Evolutionary conservation across 2,329 filamentous ascomycete genomes (phyloP).

Genomic region (Periconia digitata): DNA sequence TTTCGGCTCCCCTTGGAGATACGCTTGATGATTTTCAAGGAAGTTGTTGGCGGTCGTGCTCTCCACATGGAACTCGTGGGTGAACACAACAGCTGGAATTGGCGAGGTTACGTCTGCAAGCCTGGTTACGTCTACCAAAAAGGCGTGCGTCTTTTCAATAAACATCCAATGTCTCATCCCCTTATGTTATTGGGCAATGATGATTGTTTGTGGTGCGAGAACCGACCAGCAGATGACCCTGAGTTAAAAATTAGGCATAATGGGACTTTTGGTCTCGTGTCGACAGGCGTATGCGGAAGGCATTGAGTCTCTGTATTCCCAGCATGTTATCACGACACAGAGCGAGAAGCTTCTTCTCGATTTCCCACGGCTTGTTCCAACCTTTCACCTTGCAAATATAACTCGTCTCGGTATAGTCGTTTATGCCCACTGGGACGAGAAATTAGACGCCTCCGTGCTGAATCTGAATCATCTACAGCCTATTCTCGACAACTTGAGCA

Average conservation of each 20-base stretch:
- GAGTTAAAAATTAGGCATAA: conserved; percentile 4
- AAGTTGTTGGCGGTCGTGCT: conserved; percentile 6
- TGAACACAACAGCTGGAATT: conserved; percentile 4
- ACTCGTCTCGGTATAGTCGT: conserved; percentile 8
- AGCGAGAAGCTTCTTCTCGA: conserved; percentile 12
- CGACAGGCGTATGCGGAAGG: conserved; percentile 14
- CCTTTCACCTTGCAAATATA: conserved; percentile 7
- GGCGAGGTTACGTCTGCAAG: conserved; percentile 7
- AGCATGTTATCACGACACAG: conserved; percentile 8
- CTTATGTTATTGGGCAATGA: background rate
- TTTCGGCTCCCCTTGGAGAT: conserved; percentile 11
- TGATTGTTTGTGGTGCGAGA: background rate
- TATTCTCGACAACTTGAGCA: conserved; percentile 9
- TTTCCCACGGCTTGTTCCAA: conserved; percentile 7
- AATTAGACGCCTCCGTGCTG: background rate
- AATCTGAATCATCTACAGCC: conserved; percentile 6
- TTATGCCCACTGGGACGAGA: background rate
- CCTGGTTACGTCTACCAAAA: no score
- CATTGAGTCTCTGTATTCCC: conserved; percentile 12
- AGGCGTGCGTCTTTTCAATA: background rate
- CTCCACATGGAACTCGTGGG: conserved; percentile 9
- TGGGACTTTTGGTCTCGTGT: conserved; percentile 14
- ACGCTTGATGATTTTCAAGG: conserved; percentile 3
- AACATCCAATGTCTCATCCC: background rate
- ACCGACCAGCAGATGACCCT: background rate